Conservation (phyloP, 2,329 filamentous ascomycete species). For the Sphaceloma murrayae region DNA sequence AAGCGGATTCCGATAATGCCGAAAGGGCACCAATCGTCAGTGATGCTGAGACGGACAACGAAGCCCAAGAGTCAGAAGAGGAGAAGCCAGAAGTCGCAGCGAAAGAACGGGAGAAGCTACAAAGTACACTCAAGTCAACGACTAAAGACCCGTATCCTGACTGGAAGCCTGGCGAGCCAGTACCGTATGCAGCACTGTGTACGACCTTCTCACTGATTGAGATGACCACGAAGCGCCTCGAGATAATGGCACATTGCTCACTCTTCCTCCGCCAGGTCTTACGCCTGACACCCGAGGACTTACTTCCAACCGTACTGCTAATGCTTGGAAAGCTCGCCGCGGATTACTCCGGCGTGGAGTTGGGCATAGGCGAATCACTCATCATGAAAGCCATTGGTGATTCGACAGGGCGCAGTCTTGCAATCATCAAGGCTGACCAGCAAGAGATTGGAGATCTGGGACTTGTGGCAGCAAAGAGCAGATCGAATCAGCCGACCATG, state of each 20-base stretch:
- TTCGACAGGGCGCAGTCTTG: constrained; percentile 75
- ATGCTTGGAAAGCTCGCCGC: constrained; percentile 98
- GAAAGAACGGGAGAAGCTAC: constrained; percentile 71
- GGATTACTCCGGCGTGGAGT: constrained; percentile 90
- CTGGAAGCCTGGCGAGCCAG: constrained; percentile 80
- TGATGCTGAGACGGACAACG: constrained; percentile 32
- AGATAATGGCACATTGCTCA: constrained; percentile 82
- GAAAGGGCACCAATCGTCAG: constrained; percentile 5
- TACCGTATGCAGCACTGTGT: constrained; percentile 90
- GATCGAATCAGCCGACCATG: constrained; percentile 93
- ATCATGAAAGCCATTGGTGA: constrained; percentile 99
- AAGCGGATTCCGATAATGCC: constrained; percentile 31
- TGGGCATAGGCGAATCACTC: constrained; percentile 95
- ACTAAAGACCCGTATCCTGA: constrained; percentile 82
- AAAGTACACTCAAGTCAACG: constrained; percentile 60
- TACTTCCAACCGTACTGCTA: constrained; percentile 78
- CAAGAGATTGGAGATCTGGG: constrained; percentile 94
- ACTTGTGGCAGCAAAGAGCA: constrained; percentile 87
- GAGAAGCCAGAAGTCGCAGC: constrained; percentile 62
- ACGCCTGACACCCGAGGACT: constrained; percentile 74
- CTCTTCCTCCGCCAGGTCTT: constrained; percentile 91
- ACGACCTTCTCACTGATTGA: constrained; percentile 91
- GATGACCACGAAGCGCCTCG: constrained; percentile 81
- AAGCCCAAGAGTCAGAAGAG: constrained; percentile 42
- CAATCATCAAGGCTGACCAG: constrained; percentile 89